A percentile compares a stretch with the other conserved stretches of the same genome.
phyloP scores from a whole-genome alignment of 1,284 basidiomycete genomes.

The Sanguinoderma infundibulare region DNA sequence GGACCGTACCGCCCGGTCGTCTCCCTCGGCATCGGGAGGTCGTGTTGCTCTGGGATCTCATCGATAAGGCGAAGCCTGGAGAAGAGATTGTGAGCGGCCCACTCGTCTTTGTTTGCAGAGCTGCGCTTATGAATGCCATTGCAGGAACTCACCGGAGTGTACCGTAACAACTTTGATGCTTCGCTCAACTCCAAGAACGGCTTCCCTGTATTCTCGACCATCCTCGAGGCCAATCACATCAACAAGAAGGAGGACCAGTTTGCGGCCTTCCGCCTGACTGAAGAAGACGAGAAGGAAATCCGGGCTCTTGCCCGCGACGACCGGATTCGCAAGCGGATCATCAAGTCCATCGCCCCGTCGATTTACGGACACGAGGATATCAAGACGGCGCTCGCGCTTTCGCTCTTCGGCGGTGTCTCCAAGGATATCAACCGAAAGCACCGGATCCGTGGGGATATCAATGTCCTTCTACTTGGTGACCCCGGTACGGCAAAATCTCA shows the following conservation, averaged over 20 bases:
- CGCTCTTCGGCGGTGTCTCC: slow-evolving; percentile 90
- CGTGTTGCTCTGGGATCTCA: slow-evolving; percentile 96
- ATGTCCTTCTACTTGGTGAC: slow-evolving; percentile 94
- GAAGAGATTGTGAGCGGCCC: slow-evolving; percentile 86
- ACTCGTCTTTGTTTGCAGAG: not conserved
- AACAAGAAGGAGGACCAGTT: slow-evolving; percentile 97
- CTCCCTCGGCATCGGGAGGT: slow-evolving; percentile 97
- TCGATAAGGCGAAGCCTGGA: slow-evolving; percentile 97
- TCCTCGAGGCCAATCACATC: slow-evolving; percentile 97
- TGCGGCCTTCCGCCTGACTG: slow-evolving; percentile 94
- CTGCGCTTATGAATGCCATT: slow-evolving; percentile 18
- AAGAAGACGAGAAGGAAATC: slow-evolving; percentile 96
- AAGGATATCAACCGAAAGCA: slow-evolving; percentile 98
- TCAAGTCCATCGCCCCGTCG: slow-evolving; percentile 98
- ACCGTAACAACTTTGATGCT: slow-evolving; percentile 99
- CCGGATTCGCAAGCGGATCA: slow-evolving; percentile 93
- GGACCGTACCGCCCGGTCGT: slow-evolving; percentile 96
- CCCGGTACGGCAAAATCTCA: slow-evolving; percentile 99
- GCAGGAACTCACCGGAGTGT: slow-evolving; percentile 93
- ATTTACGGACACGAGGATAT: slow-evolving; percentile 99
- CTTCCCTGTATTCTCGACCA: slow-evolving; percentile 98
- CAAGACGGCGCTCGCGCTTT: slow-evolving; percentile 96
- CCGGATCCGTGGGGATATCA: slow-evolving; percentile 97
- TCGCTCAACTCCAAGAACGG: slow-evolving; percentile 98
- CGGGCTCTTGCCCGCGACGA: slow-evolving; percentile 87